Conservation (phyloP, 2,329 filamentous ascomycete genomes). For the Hymenoscyphus fraxineus region DNA sequence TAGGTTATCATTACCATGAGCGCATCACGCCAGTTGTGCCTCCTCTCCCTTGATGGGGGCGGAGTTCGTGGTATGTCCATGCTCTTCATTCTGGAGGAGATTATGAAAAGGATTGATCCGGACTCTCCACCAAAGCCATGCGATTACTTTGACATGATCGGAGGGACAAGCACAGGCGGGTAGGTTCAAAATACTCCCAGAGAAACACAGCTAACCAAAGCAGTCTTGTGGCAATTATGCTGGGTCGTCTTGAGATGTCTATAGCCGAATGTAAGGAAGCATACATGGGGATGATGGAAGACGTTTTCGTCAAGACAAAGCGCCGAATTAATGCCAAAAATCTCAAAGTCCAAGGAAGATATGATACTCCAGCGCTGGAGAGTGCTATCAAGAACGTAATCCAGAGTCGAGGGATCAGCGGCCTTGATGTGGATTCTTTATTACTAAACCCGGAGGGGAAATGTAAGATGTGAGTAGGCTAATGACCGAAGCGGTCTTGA, state of each 20-base stretch:
- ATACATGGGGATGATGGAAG: conserved; percentile 38
- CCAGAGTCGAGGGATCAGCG: too few species aligned
- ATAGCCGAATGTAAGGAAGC: conserved; percentile 41
- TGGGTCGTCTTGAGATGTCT: conserved; percentile 43
- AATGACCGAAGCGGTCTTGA: too few species aligned
- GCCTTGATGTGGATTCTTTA: too few species aligned
- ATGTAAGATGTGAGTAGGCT: conserved; percentile 35
- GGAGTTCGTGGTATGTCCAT: conserved; percentile 37
- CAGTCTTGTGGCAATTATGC: conserved; percentile 43
- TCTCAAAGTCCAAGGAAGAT: conserved; percentile 20
- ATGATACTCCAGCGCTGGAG: conserved; percentile 14
- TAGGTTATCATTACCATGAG: too few species aligned
- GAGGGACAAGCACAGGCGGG: conserved; percentile 17
- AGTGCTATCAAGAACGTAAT: conserved; percentile 27
- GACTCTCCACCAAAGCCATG: conserved; percentile 24
- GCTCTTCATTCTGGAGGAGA: conserved; percentile 34
- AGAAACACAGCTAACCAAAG: neutral
- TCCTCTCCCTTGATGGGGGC: conserved; percentile 32
- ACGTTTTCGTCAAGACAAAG: conserved; percentile 35
- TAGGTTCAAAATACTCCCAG: neutral
- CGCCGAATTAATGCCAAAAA: conserved; percentile 12
- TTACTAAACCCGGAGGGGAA: too few species aligned
- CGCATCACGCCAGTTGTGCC: too few species aligned
- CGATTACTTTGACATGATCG: conserved; percentile 39
- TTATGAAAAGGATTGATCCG: conserved; percentile 33